phyloP scores from a whole-genome alignment of 2,329 filamentous ascomycete genomes.

The Colletotrichum tropicale region DNA sequence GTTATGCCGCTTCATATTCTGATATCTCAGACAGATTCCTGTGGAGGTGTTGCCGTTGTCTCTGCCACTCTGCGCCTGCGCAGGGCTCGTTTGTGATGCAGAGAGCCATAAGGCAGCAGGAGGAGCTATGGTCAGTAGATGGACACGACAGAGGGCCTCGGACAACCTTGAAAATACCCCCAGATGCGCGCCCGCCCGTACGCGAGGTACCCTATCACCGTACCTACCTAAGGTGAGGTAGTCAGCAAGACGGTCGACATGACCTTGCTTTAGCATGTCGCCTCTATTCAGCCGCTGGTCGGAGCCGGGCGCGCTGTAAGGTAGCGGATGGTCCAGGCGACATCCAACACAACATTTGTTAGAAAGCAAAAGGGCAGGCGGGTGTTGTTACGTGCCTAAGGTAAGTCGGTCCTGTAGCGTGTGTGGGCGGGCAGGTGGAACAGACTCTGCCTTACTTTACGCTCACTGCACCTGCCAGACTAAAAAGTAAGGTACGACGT shows the following conservation, averaged over 20 bases:
- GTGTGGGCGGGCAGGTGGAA: neutral
- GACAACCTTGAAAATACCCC: neutral
- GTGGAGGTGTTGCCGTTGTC: neutral
- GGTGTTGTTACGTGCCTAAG: neutral
- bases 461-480: neutral
- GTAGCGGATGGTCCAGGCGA: neutral
- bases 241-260: neutral
- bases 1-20: neutral
- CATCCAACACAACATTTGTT: neutral
- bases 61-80: neutral
- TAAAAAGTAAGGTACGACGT: neutral
- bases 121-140: neutral
- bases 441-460: neutral
- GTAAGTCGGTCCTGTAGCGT: neutral
- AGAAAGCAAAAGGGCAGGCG: neutral
- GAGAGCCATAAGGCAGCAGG: neutral
- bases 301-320: neutral
- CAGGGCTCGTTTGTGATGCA: neutral
- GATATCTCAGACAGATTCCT: neutral
- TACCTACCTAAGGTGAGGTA: neutral
- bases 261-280: neutral
- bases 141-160: neutral
- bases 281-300: neutral
- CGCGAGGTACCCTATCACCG: neutral
- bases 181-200: neutral